phyloP scores from a whole-genome alignment of 768 basidiomycete species.

The Collybia nuda region DNA sequence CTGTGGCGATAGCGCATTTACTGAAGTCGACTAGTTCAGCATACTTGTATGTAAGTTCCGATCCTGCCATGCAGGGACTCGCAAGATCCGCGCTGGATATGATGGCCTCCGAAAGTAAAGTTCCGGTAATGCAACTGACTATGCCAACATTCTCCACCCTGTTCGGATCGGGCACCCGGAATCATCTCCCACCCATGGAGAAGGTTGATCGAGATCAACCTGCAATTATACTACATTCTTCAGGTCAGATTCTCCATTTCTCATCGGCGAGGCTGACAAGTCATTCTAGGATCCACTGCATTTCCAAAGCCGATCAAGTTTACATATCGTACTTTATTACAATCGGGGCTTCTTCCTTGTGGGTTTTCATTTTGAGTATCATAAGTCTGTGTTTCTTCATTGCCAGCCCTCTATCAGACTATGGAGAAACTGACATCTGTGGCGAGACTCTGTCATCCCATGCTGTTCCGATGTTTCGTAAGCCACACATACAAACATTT shows the following conservation, averaged over 20 bases:
- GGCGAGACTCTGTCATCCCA: slow-evolving; percentile 15
- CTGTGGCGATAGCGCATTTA: slow-evolving; percentile 3
- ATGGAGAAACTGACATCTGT: slow-evolving; percentile 20
- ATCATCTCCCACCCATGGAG: background rate
- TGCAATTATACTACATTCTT: slow-evolving; percentile 16
- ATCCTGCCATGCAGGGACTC: background rate
- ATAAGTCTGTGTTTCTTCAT: background rate
- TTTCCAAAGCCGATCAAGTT: slow-evolving; percentile 10
- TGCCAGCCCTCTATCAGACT: slow-evolving; percentile 3
- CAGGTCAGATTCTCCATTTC: slow-evolving; percentile 5
- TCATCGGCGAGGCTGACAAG: background rate
- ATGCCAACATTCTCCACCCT: background rate
- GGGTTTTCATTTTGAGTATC: background rate
- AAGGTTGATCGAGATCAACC: background rate
- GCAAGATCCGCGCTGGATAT: background rate
- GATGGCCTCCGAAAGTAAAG: background rate
- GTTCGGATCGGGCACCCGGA: background rate
- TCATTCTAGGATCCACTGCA: slow-evolving; percentile 7
- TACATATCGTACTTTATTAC: slow-evolving; percentile 4
- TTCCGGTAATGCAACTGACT: background rate
- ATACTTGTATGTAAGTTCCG: background rate
- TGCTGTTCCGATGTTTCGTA: slow-evolving; percentile 16
- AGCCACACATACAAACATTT: background rate
- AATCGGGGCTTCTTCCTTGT: slow-evolving; percentile 12
- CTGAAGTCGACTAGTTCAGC: background rate